Evolutionary conservation across 495 filamentous ascomycete species (phyloP), one percentile per base, ranked within the genome.

Genomic region (Tuber aestivum): DNA sequence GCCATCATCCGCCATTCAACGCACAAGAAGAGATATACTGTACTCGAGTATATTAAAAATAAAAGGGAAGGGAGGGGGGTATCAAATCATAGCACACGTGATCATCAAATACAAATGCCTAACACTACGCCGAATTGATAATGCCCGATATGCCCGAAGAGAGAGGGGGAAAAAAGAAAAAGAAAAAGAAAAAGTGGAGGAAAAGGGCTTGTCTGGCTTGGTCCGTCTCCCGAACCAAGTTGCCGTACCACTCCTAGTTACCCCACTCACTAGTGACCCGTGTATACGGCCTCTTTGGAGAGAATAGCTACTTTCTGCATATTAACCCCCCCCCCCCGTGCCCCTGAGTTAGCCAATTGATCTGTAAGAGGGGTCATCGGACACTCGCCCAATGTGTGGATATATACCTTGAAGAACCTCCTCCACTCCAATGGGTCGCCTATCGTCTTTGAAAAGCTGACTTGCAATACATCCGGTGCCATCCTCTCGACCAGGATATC

Each of bases 371-470:
- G 21, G 45, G 40, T 32, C 14, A 35, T 32, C 14, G 32, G 74
- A n/a, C 70, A 38, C 27, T 40, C 18, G 50, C 65, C 37, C 27
- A 37, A 35, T 23, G 45, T 42, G 44, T 74, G 68, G 72, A 56
- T 77, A 77, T 74, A 61, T 79, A 81, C 79, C 85, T 97, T 99
- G 87, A 99, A 99, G 83, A 99, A 95, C 71, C 95, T 87, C 74
- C 95, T 88, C 95, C 95, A 99, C 87, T 97, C 95, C 42, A 99
- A 84, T 18, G 96, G 96, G 86, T 99, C 95, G 20, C 96, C 95
- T 85, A 96, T 96, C 56, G 91, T 88, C 84, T 99, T 99, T 77
- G 97, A 88, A 83, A 99, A 98, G 74, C 93, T 87, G 18, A 97
- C 92, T 85, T 97, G 94, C 69, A 95, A 86, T 73, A 97, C 81